Percentiles rank a stretch among this genome's conserved stretches.
phyloP scores from a whole-genome alignment of 441 rosid species.

The Adansonia gregorii region DNA sequence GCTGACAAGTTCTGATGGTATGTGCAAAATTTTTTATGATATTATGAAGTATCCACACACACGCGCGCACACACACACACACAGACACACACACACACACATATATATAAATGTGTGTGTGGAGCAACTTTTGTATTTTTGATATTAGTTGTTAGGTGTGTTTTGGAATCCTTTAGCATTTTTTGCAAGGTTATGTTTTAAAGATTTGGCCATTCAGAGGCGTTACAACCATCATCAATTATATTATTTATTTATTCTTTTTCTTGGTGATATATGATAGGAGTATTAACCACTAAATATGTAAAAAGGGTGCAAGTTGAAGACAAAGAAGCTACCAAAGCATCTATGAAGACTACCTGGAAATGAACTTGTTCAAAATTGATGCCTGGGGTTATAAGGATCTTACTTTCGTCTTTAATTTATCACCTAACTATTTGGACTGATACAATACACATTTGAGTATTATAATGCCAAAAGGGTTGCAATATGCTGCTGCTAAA shows the following conservation, averaged over 20 bases:
- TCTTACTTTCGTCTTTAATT: background rate
- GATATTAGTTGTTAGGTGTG: background rate
- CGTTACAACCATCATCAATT: background rate
- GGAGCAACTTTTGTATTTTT: background rate
- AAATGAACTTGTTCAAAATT: background rate
- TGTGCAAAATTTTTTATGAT: background rate
- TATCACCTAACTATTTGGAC: background rate
- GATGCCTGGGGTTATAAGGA: slow-evolving; percentile 7
- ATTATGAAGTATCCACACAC: background rate
- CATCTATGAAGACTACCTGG: background rate
- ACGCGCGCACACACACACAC: too few species aligned
- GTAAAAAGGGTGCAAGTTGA: background rate
- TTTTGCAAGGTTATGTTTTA: background rate
- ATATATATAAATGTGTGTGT: background rate
- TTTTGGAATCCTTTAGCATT: background rate
- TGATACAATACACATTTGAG: background rate
- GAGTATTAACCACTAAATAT: background rate
- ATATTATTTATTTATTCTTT: too few species aligned
- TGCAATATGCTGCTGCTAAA: background rate
- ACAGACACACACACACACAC: too few species aligned
- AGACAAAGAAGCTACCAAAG: background rate
- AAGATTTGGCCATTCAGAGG: background rate
- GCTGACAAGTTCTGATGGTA: slow-evolving; percentile 65
- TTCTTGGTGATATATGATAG: background rate
- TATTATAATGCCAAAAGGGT: background rate